These are phyloP conservation scores for Grammothele lineata DNA, from an alignment of 768 basidiomycete genomes.

Conservation along the genomic window DNA sequence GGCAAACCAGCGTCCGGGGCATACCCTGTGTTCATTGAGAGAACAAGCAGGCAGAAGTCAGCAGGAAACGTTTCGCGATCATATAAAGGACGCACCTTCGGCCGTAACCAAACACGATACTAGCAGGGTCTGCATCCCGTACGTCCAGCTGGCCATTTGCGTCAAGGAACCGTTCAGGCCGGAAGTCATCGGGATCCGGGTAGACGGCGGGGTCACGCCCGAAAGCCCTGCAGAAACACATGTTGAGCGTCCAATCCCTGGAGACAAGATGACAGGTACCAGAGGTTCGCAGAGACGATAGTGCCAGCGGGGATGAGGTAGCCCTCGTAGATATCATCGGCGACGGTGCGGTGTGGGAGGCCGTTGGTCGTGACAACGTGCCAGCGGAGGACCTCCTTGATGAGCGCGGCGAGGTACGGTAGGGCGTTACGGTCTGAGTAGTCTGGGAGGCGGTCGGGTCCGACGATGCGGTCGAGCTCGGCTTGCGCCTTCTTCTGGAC, in stretches of 20 bases:
- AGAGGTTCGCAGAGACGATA: slow-evolving; percentile 18
- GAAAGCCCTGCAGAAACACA: neutral
- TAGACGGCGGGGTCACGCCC: slow-evolving; percentile 4
- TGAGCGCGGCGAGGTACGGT: slow-evolving; percentile 2
- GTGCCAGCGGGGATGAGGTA: slow-evolving; percentile 19
- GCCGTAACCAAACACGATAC: slow-evolving; percentile 8
- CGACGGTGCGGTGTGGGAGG: slow-evolving; percentile 23
- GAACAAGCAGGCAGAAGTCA: no score
- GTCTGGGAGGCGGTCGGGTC: neutral
- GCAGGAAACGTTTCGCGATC: no score
- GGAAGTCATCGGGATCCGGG: slow-evolving; percentile 6
- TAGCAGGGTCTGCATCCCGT: neutral
- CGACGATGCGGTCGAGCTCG: slow-evolving; percentile 18
- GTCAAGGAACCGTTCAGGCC: slow-evolving; percentile 6
- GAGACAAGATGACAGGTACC: slow-evolving; percentile 10
- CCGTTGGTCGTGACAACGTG: neutral
- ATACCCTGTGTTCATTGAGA: neutral
- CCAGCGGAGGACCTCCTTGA: slow-evolving; percentile 1
- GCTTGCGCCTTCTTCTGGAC: slow-evolving; percentile 22
- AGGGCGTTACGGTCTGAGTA: neutral
- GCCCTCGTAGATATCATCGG: slow-evolving; percentile 18
- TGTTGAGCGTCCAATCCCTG: neutral
- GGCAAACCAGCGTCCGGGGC: neutral
- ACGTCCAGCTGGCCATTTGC: neutral
- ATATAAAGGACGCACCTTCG: slow-evolving; percentile 1